phyloP scores from a whole-genome alignment of 2,329 filamentous ascomycete genomes.

The Ceratocystis lukuohia region DNA sequence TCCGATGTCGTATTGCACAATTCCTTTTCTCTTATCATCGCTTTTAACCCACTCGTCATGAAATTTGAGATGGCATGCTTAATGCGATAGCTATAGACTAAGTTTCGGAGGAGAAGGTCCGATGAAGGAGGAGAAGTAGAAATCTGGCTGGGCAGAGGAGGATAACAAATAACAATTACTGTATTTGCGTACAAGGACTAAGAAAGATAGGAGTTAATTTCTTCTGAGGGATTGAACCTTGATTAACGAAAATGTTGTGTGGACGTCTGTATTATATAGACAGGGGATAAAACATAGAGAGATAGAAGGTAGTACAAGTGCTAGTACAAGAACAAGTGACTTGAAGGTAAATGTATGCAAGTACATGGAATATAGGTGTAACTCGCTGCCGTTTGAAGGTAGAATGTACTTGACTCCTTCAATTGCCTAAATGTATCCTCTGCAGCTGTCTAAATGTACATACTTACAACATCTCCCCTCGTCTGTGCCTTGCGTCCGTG shows the following conservation, averaged over 20 bases:
- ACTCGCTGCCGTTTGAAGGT: no score
- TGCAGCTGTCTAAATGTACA: neutral
- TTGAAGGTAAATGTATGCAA: no score
- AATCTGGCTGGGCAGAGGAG: neutral
- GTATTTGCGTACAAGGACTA: neutral
- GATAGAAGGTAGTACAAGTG: no score
- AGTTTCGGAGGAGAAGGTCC: neutral
- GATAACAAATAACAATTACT: neutral
- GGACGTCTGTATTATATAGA: neutral
- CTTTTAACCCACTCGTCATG: neutral
- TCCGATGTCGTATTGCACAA: neutral
- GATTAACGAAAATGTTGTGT: neutral
- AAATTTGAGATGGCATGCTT: neutral
- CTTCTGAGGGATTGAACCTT: no score
- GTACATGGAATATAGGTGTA: no score
- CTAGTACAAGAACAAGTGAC: no score
- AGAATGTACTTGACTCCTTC: no score
- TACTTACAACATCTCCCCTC: neutral
- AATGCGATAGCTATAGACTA: neutral
- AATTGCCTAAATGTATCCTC: no score
- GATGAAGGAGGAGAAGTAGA: neutral
- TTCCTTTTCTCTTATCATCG: neutral
- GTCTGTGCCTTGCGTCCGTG: neutral
- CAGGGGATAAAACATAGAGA: no score
- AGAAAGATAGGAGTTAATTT: no score